Evolutionary conservation across 371 early-diverging fungal species (phyloP), one percentile per base, ranked within the genome.

Genomic region (Chytridium lagenaria): DNA sequence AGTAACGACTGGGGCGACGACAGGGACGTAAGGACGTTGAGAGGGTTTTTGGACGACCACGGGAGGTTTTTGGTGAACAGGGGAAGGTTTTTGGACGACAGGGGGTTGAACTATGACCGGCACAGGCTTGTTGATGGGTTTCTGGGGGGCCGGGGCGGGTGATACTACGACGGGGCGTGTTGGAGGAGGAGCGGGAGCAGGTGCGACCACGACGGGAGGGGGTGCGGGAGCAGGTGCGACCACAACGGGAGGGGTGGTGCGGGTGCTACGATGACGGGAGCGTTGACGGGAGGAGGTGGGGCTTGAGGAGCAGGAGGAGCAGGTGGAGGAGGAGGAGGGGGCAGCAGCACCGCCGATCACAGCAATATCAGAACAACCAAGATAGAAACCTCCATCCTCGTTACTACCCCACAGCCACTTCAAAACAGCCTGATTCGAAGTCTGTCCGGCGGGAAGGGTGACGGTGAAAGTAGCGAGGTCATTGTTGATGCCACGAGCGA

Each of bases 301-400:
- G n/a, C n/a, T n/a, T n/a, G n/a, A n/a, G n/a, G n/a, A n/a, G n/a
- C n/a, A n/a, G n/a, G n/a, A n/a, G n/a, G n/a, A n/a, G n/a, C n/a
- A n/a, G n/a, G n/a, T n/a, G n/a, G n/a, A n/a, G n/a, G n/a, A n/a
- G n/a, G n/a, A n/a, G n/a, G n/a, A n/a, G 10, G 55, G 55, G 26
- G 26, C 16, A 16, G 55, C 55, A 16, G 55, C 23, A 55, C 23
- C 55, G 16, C 16, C 55, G 7, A 23, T 26, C 55, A 78, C 57
- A 15, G 40, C 50, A 52, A 79, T 67, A 57, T 77, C 79, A 10
- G 79, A 59, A 61, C 79, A 79, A 34, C 68, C 79, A 59, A 77
- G 64, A 59, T 79, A 79, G 66, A 79, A 79, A 0, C 79, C 79
- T 5, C 77, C 77, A 55, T 79, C 79, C 67, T 73, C 77, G 36